A percentile compares a stretch with the other conserved stretches of the same genome.
phyloP scores from a whole-genome alignment of 305 asterid species.

The Fraxinus dipetala region DNA sequence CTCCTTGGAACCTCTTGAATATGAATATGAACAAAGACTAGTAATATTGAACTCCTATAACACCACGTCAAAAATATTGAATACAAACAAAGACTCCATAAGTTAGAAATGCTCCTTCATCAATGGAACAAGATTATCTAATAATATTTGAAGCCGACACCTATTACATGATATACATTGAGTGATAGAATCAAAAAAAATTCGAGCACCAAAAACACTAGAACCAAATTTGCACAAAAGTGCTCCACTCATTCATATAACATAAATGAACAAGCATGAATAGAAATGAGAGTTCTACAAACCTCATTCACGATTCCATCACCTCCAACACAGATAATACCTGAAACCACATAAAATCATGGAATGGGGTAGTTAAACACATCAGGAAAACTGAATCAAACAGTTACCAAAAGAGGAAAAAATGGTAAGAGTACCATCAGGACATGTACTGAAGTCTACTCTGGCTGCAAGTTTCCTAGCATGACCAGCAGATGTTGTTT shows the following conservation, averaged over 20 bases:
- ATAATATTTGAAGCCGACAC: background rate
- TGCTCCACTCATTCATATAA: conserved; percentile 19
- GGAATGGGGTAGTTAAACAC: conserved; percentile 19
- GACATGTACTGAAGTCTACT: conserved; percentile 80
- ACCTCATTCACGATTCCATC: conserved; percentile 91
- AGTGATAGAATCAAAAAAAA: conserved; percentile 1
- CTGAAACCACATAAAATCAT: conserved; percentile 31
- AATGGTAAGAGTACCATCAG: conserved; percentile 54
- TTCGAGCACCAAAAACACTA: background rate
- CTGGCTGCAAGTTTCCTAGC: conserved; percentile 81
- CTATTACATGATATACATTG: conserved; percentile 1
- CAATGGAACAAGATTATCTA: background rate
- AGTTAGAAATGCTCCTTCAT: background rate
- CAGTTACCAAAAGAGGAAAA: background rate
- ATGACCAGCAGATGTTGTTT: conserved; percentile 91
- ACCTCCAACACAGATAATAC: conserved; percentile 85
- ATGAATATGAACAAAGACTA: background rate
- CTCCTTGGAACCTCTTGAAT: background rate
- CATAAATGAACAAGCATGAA: conserved; percentile 19
- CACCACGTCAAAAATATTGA: conserved; percentile 1
- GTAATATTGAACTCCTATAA: background rate
- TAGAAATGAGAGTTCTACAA: conserved; percentile 19
- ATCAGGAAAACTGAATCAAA: conserved; percentile 12
- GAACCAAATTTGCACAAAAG: conserved; percentile 5
- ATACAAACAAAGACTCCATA: conserved; percentile 1